These are phyloP conservation scores for Plasmodium adleri DNA, from an alignment of 169 alveolate genomes.

Conservation along the genomic window DNA sequence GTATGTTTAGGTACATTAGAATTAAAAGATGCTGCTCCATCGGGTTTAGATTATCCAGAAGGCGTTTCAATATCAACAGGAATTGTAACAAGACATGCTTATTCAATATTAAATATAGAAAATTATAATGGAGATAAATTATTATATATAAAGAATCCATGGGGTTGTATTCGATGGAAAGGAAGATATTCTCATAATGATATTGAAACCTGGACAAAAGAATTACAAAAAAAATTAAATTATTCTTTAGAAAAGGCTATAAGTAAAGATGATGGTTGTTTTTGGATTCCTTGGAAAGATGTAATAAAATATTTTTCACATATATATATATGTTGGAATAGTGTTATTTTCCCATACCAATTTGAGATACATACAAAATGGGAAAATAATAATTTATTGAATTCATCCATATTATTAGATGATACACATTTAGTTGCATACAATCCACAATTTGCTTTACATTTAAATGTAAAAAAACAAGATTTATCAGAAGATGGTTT, in stretches of 20 bases:
- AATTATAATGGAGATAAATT: conserved; percentile 79
- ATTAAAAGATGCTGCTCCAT: conserved; percentile 83
- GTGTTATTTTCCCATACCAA: conserved; percentile 81
- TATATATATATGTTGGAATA: conserved; percentile 91
- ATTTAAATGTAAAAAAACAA: conserved; percentile 50
- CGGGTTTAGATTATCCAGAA: conserved; percentile 84
- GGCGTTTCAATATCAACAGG: conserved; percentile 87
- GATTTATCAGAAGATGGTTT: conserved; percentile 68
- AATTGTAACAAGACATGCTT: conserved; percentile 92
- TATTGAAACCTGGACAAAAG: conserved; percentile 79
- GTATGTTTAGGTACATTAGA: conserved; percentile 88
- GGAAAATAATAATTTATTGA: conserved; percentile 79
- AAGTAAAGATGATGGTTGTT: conserved; percentile 87
- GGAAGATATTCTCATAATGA: conserved; percentile 88
- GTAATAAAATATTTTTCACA: conserved; percentile 91
- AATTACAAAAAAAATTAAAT: conserved; percentile 73
- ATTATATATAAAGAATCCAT: conserved; percentile 92
- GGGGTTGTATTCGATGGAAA: conserved; percentile 95
- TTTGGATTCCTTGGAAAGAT: conserved; percentile 93
- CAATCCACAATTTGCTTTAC: conserved; percentile 87
- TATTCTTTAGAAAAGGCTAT: conserved; percentile 72
- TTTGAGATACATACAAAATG: conserved; percentile 85
- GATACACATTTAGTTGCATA: conserved; percentile 88
- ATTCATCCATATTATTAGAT: conserved; percentile 83
- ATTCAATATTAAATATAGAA: conserved; percentile 87